phyloP scores from a whole-genome alignment of 2,329 filamentous ascomycete genomes.

The Tolypocladium guangdongense region DNA sequence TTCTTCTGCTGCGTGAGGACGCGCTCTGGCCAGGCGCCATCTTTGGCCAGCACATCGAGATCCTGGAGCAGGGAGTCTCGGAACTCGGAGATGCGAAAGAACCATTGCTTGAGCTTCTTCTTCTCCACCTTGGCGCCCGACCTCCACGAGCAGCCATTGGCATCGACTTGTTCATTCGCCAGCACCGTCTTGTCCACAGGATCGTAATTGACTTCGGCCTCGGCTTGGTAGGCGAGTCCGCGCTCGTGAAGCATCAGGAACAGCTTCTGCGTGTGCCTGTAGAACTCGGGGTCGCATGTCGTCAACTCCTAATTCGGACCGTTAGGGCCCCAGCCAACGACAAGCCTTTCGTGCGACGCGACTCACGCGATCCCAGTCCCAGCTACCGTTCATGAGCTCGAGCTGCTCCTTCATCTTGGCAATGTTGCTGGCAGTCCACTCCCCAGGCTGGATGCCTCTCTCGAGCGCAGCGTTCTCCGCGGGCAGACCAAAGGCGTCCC shows the following conservation, averaged over 20 bases:
- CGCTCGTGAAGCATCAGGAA: constrained; percentile 67
- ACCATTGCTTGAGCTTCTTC: constrained; percentile 75
- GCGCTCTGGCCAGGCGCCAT: constrained; percentile 67
- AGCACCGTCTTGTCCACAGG: constrained; percentile 82
- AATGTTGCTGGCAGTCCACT: constrained; percentile 76
- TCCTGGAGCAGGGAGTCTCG: constrained; percentile 62
- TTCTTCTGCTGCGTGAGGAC: constrained; percentile 77
- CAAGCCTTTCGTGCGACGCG: no score
- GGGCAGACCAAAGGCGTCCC: constrained; percentile 86
- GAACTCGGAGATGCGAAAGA: constrained; percentile 72
- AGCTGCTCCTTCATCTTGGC: constrained; percentile 76
- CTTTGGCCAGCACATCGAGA: constrained; percentile 51
- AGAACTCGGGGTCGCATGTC: constrained; percentile 77
- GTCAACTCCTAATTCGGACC: constrained; percentile 55
- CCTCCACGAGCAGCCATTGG: constrained; percentile 75
- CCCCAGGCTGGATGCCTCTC: constrained; percentile 62
- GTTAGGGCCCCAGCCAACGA: not conserved
- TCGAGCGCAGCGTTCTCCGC: constrained; percentile 89
- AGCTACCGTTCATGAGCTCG: constrained; percentile 65
- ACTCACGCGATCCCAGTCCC: constrained; percentile 72
- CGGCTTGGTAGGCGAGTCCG: constrained; percentile 71
- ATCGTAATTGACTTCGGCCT: constrained; percentile 83
- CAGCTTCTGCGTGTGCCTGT: constrained; percentile 79
- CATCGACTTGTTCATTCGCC: constrained; percentile 88
- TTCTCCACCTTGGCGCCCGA: constrained; percentile 79